These are phyloP conservation scores for Botrytis cinerea DNA, from an alignment of 2,329 filamentous ascomycete genomes.

Conservation along the genomic window DNA sequence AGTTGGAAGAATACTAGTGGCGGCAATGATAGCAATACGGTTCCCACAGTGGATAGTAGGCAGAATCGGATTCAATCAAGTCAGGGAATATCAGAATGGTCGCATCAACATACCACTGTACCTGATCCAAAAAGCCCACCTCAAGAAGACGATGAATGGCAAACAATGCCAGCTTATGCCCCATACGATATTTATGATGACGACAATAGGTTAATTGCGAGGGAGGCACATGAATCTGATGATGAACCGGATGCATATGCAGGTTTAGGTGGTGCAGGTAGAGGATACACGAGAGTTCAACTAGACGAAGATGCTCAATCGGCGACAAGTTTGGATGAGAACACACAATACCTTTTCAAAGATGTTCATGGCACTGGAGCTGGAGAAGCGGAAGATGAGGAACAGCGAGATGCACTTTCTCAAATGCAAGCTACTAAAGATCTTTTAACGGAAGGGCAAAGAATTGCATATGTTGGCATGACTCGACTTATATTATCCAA, in stretches of 20 bases:
- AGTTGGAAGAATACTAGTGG: conserved; percentile 15
- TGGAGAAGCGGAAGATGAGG: conserved; percentile 68
- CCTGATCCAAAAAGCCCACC: conserved; percentile 52
- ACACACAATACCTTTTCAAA: conserved; percentile 94
- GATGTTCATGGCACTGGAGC: conserved; percentile 62
- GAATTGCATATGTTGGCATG: conserved; percentile 92
- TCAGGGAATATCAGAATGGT: conserved; percentile 71
- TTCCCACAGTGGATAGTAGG: background rate
- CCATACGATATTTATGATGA: conserved; percentile 96
- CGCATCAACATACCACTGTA: conserved; percentile 76
- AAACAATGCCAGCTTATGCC: conserved; percentile 91
- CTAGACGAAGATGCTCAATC: conserved; percentile 94
- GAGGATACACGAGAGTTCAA: conserved; percentile 93
- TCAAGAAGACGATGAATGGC: conserved; percentile 75
- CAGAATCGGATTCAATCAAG: background rate
- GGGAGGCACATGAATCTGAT: conserved; percentile 70
- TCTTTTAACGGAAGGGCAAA: conserved; percentile 89
- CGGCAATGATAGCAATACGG: conserved; percentile 3
- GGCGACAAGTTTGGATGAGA: conserved; percentile 94
- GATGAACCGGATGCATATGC: conserved; percentile 70
- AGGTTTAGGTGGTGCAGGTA: conserved; percentile 83
- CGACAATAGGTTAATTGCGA: conserved; percentile 82
- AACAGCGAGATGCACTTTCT: conserved; percentile 79
- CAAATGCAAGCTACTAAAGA: conserved; percentile 97
- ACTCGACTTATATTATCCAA: conserved; percentile 77